Percentiles rank a stretch among this genome's conserved stretches.
phyloP scores from a whole-genome alignment of 805 yeast species.

The Starmerella bombi region DNA sequence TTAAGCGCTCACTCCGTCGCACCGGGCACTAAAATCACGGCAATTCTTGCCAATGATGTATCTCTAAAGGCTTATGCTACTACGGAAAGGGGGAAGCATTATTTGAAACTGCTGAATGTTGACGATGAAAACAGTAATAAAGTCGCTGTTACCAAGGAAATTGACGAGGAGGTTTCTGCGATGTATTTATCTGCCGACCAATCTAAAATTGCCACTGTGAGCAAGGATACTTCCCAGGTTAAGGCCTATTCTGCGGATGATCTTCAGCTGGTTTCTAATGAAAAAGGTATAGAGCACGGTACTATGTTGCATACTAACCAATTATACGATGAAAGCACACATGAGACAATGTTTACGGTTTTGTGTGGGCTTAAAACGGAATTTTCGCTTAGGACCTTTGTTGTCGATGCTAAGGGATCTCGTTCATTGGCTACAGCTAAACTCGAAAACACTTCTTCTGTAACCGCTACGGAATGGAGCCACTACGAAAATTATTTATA shows the following conservation, averaged over 20 bases:
- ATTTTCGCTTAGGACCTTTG: not conserved
- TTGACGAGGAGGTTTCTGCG: constrained; percentile 7
- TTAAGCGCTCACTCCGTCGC: constrained; percentile 26
- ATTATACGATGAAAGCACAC: not conserved
- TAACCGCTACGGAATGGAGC: not conserved
- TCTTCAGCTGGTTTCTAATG: not conserved
- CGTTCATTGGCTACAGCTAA: not conserved
- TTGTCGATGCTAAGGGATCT: not conserved
- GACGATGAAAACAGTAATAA: not conserved
- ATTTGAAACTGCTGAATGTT: constrained; percentile 11
- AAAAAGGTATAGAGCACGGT: not conserved
- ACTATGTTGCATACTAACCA: not conserved
- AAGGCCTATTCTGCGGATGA: not conserved
- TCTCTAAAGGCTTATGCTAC: constrained; percentile 20
- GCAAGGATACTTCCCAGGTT: not conserved
- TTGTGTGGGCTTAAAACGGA: not conserved
- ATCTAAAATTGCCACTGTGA: not conserved
- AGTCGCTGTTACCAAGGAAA: constrained; percentile 2
- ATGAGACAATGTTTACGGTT: constrained; percentile 3
- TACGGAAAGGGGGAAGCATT: constrained; percentile 23
- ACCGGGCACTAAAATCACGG: constrained; percentile 24
- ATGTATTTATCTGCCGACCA: constrained; percentile 4
- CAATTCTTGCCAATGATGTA: constrained; percentile 12
- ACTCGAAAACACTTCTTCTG: not conserved
- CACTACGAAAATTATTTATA: not conserved